phyloP scores from a whole-genome alignment of 768 basidiomycete genomes.

The Mycena floridula region DNA sequence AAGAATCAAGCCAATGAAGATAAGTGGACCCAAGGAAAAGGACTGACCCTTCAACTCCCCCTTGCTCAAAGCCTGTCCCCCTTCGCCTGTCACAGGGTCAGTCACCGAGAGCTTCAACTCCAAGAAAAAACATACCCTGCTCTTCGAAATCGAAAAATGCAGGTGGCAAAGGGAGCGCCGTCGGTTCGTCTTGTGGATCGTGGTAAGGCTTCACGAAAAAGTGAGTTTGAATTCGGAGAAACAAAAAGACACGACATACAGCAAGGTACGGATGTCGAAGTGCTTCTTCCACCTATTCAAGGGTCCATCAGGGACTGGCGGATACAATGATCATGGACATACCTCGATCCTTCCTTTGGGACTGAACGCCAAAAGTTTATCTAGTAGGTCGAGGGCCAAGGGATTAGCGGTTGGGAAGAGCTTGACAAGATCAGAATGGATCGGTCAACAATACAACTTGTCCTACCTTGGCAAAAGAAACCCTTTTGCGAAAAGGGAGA shows the following conservation, averaged over 20 bases:
- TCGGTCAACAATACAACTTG: constrained; percentile 40
- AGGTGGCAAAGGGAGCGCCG: constrained; percentile 7
- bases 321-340: no score
- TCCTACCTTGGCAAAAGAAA: constrained; percentile 65
- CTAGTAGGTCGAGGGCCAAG: constrained; percentile 72
- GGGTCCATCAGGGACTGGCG: no score
- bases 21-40: no score
- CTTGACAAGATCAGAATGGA: constrained; percentile 3
- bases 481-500: constrained; percentile 79
- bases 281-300: constrained; percentile 83
- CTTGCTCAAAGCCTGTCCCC: no score
- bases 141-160: constrained; percentile 3
- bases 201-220: constrained; percentile 2
- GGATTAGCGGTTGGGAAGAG: not conserved
- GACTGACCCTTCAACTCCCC: no score
- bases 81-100: no score
- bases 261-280: constrained; percentile 86
- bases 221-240: constrained; percentile 3
- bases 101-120: no score
- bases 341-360: constrained; percentile 84
- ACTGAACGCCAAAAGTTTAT: constrained; percentile 76
- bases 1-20: no score
- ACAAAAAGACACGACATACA: constrained; percentile 30
- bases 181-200: constrained; percentile 3
- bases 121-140: no score